These are phyloP conservation scores for Alternaria sp. DNA, from an alignment of 2,329 filamentous ascomycete genomes.

Conservation along the genomic window DNA sequence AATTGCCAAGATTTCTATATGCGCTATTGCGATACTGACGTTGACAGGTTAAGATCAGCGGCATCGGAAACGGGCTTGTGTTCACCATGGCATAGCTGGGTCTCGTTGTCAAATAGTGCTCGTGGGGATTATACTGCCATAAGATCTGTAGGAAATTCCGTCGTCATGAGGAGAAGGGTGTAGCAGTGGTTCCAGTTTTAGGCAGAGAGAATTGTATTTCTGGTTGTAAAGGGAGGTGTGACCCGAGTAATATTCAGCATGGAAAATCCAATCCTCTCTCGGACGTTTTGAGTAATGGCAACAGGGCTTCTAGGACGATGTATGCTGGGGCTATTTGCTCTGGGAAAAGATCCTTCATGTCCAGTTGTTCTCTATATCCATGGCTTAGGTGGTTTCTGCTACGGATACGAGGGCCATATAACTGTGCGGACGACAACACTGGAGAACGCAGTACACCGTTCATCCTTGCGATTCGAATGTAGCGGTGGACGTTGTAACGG, in stretches of 20 bases:
- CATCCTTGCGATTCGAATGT: not conserved
- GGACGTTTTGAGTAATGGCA: not conserved
- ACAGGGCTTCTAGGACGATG: not conserved
- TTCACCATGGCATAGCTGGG: not conserved
- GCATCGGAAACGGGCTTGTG: not conserved
- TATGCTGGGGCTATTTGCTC: not conserved
- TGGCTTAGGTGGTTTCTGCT: not conserved
- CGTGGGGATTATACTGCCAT: not conserved
- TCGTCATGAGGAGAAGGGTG: not conserved
- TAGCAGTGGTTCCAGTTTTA: not conserved
- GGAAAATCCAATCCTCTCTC: not conserved
- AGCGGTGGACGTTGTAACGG: not conserved
- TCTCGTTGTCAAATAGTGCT: not conserved
- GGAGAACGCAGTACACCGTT: not conserved
- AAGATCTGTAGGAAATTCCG: not conserved
- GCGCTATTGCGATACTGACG: not conserved
- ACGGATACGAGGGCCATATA: not conserved
- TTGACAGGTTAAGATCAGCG: not conserved
- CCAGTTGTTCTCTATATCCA: not conserved
- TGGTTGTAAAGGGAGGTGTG: not conserved
- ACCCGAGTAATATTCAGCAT: not conserved
- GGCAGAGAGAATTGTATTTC: not conserved
- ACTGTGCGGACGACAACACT: not conserved
- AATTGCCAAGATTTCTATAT: not conserved
- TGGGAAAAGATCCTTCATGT: not conserved